A percentile compares a stretch with the other conserved stretches of the same genome.
Conservation (phyloP, 2,329 filamentous ascomycete species). For the Amauroascus verrucosus region DNA sequence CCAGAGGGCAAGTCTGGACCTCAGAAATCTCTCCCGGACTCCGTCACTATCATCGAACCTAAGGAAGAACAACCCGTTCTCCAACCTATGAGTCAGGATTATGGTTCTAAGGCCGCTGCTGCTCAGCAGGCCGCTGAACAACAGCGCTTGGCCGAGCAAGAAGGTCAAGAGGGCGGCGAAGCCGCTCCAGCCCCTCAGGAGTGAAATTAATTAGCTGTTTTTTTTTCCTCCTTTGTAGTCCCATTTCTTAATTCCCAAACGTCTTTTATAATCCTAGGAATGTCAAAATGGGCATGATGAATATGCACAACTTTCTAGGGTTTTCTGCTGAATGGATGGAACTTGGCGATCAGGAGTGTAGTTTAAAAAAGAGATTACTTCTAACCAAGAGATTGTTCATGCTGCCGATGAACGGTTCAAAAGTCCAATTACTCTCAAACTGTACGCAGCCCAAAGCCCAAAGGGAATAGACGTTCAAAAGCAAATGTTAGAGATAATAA, state of each 20-base stretch:
- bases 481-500: neutral
- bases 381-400: constrained; percentile 3
- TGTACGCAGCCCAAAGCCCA: too few species aligned
- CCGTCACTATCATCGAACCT: constrained; percentile 99
- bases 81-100: constrained; percentile 95
- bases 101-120: constrained; percentile 79
- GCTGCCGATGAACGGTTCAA: neutral
- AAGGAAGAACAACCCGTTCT: constrained; percentile 97
- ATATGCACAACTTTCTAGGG: constrained; percentile 6
- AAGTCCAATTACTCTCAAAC: neutral
- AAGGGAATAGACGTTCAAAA: neutral
- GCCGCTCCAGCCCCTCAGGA: constrained; percentile 39
- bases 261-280: constrained; percentile 1
- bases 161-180: constrained; percentile 35
- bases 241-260: constrained; percentile 5
- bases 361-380: constrained; percentile 8
- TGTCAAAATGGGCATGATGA: constrained; percentile 11
- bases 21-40: constrained; percentile 93
- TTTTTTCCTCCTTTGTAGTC: constrained; percentile 8
- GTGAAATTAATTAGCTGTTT: constrained; percentile 25
- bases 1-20: constrained; percentile 98
- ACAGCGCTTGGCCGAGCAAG: constrained; percentile 46
- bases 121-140: constrained; percentile 48
- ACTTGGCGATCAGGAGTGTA: constrained; percentile 12
- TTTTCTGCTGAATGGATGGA: constrained; percentile 9